Evolutionary conservation across 208 protist species (phyloP), one percentile per base, ranked within the genome.

Genomic region (Strigomonas culicis): DNA sequence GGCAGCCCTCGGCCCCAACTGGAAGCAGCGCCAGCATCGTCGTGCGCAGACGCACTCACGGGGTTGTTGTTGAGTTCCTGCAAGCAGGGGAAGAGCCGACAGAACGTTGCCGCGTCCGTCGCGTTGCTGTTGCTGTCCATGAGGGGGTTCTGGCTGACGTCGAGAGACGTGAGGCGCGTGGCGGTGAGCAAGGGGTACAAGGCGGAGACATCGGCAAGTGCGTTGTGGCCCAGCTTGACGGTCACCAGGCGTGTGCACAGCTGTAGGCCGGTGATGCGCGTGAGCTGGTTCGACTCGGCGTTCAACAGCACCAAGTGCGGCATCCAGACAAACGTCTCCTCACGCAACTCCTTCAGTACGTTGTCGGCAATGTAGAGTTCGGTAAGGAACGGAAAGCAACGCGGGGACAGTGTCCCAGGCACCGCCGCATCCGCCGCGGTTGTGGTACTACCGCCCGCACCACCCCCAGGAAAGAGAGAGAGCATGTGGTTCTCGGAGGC

Each of bases 281-380:
- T 44, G n/a, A 96, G 55, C 8, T 56, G 51, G 62, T 96, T 96
- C 21, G 80, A 78, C 50, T 96, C 86, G 1, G 72, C 70, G 63
- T 96, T 84, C 30, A 96, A 49, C 0, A 89, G 77, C 10, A 77
- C 70, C 6, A 96, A 70, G 25, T 86, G 56, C 25, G 90, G 90
- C 52, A 94, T 68, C 79, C 72, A 88, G 31, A 71, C 50, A 43
- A 88, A 73, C 25, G 53, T 44, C 4, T 72, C 68, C 28, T 34
- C 56, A 11, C 64, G 46, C 2, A 94, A 59, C 0, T 49, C 32
- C 22, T 68, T 66, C 25, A 96, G 70, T 19, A 58, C 41, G 53
- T 80, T 82, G 56, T 85, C 62, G 61, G 90, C 93, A 11, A 94
- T 55, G 59, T 92, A 93, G 4, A 96, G 74, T 52, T 94, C 78